Evolutionary conservation across 441 rosid genomes (phyloP), one percentile per base, ranked within the genome.

Genomic region (Populus hybrid): DNA sequence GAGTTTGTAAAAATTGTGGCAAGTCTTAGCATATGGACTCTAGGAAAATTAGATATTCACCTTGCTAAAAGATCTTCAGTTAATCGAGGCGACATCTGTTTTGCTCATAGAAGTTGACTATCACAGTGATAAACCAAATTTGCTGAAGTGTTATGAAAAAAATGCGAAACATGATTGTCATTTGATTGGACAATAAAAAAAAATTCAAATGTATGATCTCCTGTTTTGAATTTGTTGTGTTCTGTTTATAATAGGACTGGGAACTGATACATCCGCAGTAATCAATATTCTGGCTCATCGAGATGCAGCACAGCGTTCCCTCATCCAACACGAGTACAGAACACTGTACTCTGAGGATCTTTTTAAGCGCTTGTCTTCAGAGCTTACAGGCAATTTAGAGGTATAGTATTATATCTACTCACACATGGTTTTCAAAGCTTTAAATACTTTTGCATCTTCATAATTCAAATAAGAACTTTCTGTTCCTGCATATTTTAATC

Each of bases 271-370:
- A 69, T 69, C 80, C 1, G 83, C 81, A 0, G 93, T 89, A 67
- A 78, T 89, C 73, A 79, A 82, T 74, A 82, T 89, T 79, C 86
- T 89, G 28, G 90, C 90, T 34, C 91, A 87, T 75, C 83, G 93
- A 76, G 88, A 87, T 80, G 89, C 86, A 20, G 67, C 82, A 53
- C 93, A 88, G 59, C 90, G 91, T 18, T 65, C 83, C 46, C 81
- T 78, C 68, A 89, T 89, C 83, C 88, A 81, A 73, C 88, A 82
- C 6, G 93, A 89, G 78, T 89, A 89, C 74, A 74, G 73, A 63
- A 26, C 86, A 38, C 82, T 84, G 81, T 86, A 84, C 72, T 77
- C 84, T 7, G 88, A 81, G 7, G 89, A 85, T 75, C 68, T 88
- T 75, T 5, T 67, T 50, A 86, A 85, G 82, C 88, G 91, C 72